A percentile compares a stretch with the other conserved stretches of the same genome.
phyloP scores from a whole-genome alignment of 1,284 basidiomycete species.

The Gastroboletus turbinatus region DNA sequence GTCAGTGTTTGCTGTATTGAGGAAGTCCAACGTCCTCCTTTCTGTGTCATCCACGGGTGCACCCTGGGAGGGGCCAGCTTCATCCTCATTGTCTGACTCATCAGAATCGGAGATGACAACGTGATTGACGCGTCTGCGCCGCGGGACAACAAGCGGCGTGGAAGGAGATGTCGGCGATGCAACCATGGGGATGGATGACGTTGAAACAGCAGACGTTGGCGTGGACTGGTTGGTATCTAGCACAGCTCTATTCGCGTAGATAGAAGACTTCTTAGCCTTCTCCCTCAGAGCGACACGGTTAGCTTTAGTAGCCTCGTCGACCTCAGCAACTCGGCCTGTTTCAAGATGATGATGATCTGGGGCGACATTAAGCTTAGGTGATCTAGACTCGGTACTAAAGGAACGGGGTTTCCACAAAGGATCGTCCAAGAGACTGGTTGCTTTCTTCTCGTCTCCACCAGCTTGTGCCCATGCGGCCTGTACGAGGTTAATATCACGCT shows the following conservation, averaged over 20 bases:
- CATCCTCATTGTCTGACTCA: slow-evolving; percentile 43
- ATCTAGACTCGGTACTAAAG: slow-evolving; percentile 17
- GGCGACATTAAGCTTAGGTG: slow-evolving; percentile 24
- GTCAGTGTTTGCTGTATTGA: slow-evolving; percentile 76
- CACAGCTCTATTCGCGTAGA: slow-evolving; percentile 64
- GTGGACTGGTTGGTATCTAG: slow-evolving; percentile 42
- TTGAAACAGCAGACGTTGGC: slow-evolving; percentile 18
- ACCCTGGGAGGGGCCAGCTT: slow-evolving; percentile 25
- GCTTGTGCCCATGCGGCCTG: slow-evolving; percentile 65
- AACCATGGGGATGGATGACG: slow-evolving; percentile 25
- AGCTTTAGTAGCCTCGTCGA: slow-evolving; percentile 67
- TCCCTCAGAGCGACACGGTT: slow-evolving; percentile 61
- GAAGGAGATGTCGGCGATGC: slow-evolving; percentile 43
- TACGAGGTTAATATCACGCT: slow-evolving; percentile 44
- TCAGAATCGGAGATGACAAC: slow-evolving; percentile 70
- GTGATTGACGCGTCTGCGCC: slow-evolving; percentile 54
- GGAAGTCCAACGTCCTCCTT: slow-evolving; percentile 75
- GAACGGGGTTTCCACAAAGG: slow-evolving; percentile 49
- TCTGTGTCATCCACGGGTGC: slow-evolving; percentile 24
- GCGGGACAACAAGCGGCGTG: slow-evolving; percentile 43
- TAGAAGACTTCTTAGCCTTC: slow-evolving; percentile 74
- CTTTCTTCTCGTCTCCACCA: slow-evolving; percentile 56
- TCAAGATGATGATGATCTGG: slow-evolving; percentile 36
- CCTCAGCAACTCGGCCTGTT: slow-evolving; percentile 61
- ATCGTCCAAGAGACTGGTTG: slow-evolving; percentile 58